Evolutionary conservation across 257 asterid genomes (phyloP), one percentile per base, ranked within the genome.

Genomic region (Penstemon newberryi): DNA sequence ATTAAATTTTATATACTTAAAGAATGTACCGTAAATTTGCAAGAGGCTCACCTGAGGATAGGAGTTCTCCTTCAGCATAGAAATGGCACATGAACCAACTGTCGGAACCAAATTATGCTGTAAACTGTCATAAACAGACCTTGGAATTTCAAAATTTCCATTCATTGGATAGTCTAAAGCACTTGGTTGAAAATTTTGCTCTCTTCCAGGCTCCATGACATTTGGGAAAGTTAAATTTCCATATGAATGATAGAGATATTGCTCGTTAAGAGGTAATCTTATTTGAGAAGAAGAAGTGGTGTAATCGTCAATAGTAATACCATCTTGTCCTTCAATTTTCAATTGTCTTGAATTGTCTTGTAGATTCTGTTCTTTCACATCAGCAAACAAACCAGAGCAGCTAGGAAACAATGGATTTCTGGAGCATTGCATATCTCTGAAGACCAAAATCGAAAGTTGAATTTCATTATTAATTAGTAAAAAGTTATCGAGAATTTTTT

Each of bases 231-330:
- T 77, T 56, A 83, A 63, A 75, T 70, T 79, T 58, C 81, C 75
- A 11, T 57, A 83, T 3, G 88, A 81, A 55, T 80, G 76, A 70
- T 61, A 82, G 1, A 83, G 61, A 52, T 63, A 80, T 65, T 83
- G 87, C 40, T 86, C 92, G 2, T 76, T 68, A 7, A 83, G 80
- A 38, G 88, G 89, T 51, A 82, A 66, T 73, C 85, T 83, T 78
- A 83, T 53, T 66, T 74, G 82, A 59, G 82, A 45, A 66, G 86
- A 78, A 64, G 86, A 78, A 64, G 80, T 82, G 2, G 80, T 74
- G 56, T 80, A 82, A 79, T 89, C 96, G 4, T 89, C 86, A 18
- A 84, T 56, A 12, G 85, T 82, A 70, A 80, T 73, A 6, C 82
- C 82, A 55, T 89, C 93, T 45, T 79, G 82, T 53, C 84, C 70